Conservation (phyloP, 164 flowering plant species). For the Stephania japonica region DNA sequence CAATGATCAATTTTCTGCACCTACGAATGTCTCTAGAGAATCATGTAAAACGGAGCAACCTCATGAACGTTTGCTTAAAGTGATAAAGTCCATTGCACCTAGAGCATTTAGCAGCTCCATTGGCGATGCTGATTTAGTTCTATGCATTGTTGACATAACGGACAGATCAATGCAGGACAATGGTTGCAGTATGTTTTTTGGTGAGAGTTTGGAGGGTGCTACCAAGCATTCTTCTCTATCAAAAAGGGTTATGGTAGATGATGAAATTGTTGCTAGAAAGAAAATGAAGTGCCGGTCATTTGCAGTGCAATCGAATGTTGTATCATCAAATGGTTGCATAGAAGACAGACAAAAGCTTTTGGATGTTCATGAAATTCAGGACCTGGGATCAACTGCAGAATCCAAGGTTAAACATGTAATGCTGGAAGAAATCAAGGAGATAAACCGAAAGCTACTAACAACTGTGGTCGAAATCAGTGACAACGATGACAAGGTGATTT, state of each 20-base stretch:
- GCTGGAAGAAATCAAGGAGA: slow-evolving; percentile 64
- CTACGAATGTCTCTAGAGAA: slow-evolving; percentile 38
- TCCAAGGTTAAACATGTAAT: slow-evolving; percentile 58
- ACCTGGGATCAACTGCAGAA: slow-evolving; percentile 77
- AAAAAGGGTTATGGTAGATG: slow-evolving; percentile 49
- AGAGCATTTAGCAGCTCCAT: slow-evolving; percentile 59
- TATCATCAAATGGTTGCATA: slow-evolving; percentile 51
- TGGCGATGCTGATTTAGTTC: slow-evolving; percentile 66
- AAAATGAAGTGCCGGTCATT: slow-evolving; percentile 62
- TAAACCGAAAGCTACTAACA: slow-evolving; percentile 70
- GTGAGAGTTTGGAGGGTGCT: slow-evolving; percentile 85
- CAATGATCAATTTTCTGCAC: slow-evolving; percentile 41
- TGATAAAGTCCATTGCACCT: slow-evolving; percentile 58
- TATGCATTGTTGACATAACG: slow-evolving; percentile 68
- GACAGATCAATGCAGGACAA: slow-evolving; percentile 82
- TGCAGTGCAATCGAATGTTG: slow-evolving; percentile 57
- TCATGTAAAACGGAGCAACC: slow-evolving; percentile 60
- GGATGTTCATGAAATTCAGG: slow-evolving; percentile 48
- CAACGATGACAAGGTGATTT: slow-evolving; percentile 42
- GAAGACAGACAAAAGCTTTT: slow-evolving; percentile 43
- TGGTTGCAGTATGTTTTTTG: slow-evolving; percentile 80
- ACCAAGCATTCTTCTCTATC: slow-evolving; percentile 72
- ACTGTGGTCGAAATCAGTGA: slow-evolving; percentile 73
- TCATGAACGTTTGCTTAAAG: slow-evolving; percentile 64
- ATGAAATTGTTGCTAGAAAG: slow-evolving; percentile 46